Evolutionary conservation across 805 yeast species (phyloP).

Genomic region (Lipomyces chichibuensis): DNA sequence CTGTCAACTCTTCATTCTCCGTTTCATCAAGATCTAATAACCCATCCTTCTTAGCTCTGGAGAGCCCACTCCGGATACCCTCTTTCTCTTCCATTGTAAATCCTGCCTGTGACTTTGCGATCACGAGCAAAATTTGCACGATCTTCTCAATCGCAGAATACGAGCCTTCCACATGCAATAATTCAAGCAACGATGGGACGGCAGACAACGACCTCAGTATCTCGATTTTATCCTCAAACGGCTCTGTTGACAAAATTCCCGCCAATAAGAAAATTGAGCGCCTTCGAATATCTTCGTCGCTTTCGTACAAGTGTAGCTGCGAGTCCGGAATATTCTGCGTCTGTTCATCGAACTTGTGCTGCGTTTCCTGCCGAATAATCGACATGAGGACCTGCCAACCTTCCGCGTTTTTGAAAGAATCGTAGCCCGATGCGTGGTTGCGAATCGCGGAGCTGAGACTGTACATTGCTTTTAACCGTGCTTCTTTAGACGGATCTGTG

Average conservation of each 20-base stretch:
- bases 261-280: conserved; percentile 33
- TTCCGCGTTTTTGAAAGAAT: conserved; percentile 54
- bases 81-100: conserved; percentile 30
- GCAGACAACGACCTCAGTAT: conserved; percentile 23
- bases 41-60: conserved; percentile 30
- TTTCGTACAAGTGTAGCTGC: conserved; percentile 21
- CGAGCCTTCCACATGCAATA: conserved; percentile 27
- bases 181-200: conserved; percentile 25
- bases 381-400: conserved; percentile 59
- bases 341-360: background rate
- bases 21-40: conserved; percentile 25
- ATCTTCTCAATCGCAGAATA: conserved; percentile 30
- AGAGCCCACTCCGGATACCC: conserved; percentile 23
- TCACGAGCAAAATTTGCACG: conserved; percentile 24
- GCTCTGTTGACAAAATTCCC: conserved; percentile 33
- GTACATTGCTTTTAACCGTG: conserved; percentile 68
- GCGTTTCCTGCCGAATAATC: conserved; percentile 20
- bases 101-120: conserved; percentile 30
- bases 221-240: conserved; percentile 27
- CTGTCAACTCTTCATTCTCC: conserved; percentile 11
- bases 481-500: conserved; percentile 41
- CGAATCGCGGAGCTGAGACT: conserved; percentile 76
- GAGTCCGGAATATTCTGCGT: conserved; percentile 1
- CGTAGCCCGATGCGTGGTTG: conserved; percentile 62
- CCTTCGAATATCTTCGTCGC: conserved; percentile 25